Percentiles rank a stretch among this genome's conserved stretches.
Evolutionary conservation across 176 grass and related monocot species (phyloP).

Genomic region (Zea mays): Zm-B73-REFERENCE-NAM-5.0 NC_050097.1:185140501-185141000

Average conservation of each 20-base stretch:
- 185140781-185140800: not conserved
- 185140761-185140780: not conserved
- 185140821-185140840: not conserved
- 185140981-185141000: not conserved
- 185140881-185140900: not conserved
- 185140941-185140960: conserved; percentile 7
- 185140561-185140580: not conserved
- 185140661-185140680: not conserved
- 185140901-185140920: not conserved
- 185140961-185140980: not conserved
- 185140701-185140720: not conserved
- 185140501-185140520: not conserved
- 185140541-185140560: not conserved
- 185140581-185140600: not conserved
- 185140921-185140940: not conserved
- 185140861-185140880: not conserved
- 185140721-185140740: not conserved
- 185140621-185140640: not conserved
- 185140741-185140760: not conserved
- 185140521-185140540: no score
- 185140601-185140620: not conserved
- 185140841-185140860: not conserved
- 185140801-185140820: not conserved
- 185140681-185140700: not conserved
- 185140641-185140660: not conserved